Base-by-base conservation (phyloP, 495 filamentous ascomycete species). In the Sordaria brevicollis region DNA sequence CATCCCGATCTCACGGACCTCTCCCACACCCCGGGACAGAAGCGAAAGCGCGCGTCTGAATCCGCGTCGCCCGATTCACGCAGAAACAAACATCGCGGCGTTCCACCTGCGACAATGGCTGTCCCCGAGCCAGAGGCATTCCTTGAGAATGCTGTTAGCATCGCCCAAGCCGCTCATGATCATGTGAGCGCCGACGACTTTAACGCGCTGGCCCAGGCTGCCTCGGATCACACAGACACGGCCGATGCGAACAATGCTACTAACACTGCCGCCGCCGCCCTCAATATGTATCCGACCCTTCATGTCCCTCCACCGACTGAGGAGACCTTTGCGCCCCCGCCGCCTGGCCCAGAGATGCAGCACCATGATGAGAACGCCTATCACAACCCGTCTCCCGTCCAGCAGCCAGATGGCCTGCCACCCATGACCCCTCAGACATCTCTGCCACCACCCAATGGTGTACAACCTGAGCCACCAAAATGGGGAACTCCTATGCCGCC, bases 221-320 rank as follows among this genome's bases (percentile, higher is more conserved):
- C 75, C 8, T 80, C 73, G 13, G 83, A 86, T 31, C 78, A 83
- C 70, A 79, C 81, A 43, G 84, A 83, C 35, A 71, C 78, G 19
- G 72, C 83, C 17, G 83, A 85, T 67, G 79, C 83, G 66, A 76
- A 80, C 62, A 83, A 82, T 66, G 83, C 82, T 57, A 86, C 88
- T n/a, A 90, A 86, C 65, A 90, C 90, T 35, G 89, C 89, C 29
- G 89, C 90, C 19, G 90, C 90, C n/a, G 86, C 90, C 34, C 82
- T 88, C 35, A 89, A 88, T 65, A 84, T 87, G 74, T 90, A 89
- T 76, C 88, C 87, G 21, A 86, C 86, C 19, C 85, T 93, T 74
- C 91, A 88, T 67, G 86, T 92, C 8, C 90, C 90, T 4, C 89
- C 89, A 74, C 80, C 88, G 4, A 93, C 90, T 1, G 89, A 92